These are phyloP conservation scores for Xylogone sp. DNA, from an alignment of 2,329 filamentous ascomycete species.

Conservation along the genomic window DNA sequence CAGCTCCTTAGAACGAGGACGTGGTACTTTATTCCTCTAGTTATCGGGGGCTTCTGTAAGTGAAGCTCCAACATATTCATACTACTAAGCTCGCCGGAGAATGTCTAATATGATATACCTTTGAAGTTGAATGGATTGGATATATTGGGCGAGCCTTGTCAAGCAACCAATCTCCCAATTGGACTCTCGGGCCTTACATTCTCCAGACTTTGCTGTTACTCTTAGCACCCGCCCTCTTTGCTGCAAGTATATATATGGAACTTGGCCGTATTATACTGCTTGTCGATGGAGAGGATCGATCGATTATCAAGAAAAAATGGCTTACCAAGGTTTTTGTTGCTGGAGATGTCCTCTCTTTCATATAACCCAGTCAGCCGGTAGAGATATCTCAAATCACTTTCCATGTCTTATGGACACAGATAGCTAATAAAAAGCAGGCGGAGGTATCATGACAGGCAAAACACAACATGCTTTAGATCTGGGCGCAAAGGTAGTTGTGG, in stretches of 20 bases:
- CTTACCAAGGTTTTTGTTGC: slow-evolving; percentile 41
- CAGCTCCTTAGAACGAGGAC: slow-evolving; percentile 12
- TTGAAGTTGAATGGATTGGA: slow-evolving; percentile 35
- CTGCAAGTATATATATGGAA: slow-evolving; percentile 37
- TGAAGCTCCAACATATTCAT: neutral
- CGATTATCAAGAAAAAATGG: slow-evolving; percentile 29
- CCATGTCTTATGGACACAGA: neutral
- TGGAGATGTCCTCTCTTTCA: slow-evolving; percentile 41
- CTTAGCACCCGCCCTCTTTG: slow-evolving; percentile 35
- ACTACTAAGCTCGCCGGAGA: neutral
- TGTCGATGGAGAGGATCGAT: slow-evolving; percentile 30
- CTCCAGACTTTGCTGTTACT: slow-evolving; percentile 34
- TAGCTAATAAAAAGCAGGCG: slow-evolving; percentile 9
- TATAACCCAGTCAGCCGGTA: slow-evolving; percentile 34
- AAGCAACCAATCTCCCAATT: slow-evolving; percentile 18
- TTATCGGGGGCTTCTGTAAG: slow-evolving; percentile 28
- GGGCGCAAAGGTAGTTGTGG: slow-evolving; percentile 40
- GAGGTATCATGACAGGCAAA: slow-evolving; percentile 12
- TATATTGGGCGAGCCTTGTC: slow-evolving; percentile 27
- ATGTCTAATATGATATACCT: slow-evolving; percentile 16
- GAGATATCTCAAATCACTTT: slow-evolving; percentile 17
- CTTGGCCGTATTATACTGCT: slow-evolving; percentile 35
- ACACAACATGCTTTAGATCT: slow-evolving; percentile 23
- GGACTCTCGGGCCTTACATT: slow-evolving; percentile 28
- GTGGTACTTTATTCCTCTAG: slow-evolving; percentile 26